Base-by-base conservation (phyloP, 2,329 filamentous ascomycete genomes). In the Didymella arachidicola region DNA sequence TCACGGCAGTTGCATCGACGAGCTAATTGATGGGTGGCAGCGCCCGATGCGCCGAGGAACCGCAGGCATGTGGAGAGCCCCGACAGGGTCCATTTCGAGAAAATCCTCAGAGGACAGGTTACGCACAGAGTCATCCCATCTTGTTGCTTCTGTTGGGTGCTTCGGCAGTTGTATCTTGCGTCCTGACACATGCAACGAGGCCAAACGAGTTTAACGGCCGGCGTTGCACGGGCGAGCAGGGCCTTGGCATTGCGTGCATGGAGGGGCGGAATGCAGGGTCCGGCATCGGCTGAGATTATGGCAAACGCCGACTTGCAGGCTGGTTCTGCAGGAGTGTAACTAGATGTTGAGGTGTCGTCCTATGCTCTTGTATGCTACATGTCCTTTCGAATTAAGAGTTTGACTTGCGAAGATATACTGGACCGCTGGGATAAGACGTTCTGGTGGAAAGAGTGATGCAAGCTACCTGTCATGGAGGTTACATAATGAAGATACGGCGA, bases 1-100 rank as follows among this genome's bases (percentile, higher is more conserved):
- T 58, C 69, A 66, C 73, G 73, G 72, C 73, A 76, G 73, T 76
- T 76, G 70, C 61, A 61, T 45, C 44, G 32, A 49, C 36, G 45
- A 48, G 38, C 56, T 58, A 53, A 58, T 49, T 29, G 26, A 36
- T 29, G 36, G 25, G 39, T 49, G 16, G 43, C 34, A 41, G 30
- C 6, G 36, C 41, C 55, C 55, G 55, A 48, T 44, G 38, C 43
- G 27, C 55, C 48, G 43, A 39, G 36, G 49, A 44, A 48, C 22
- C 36, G 46, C 48, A 48, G 38, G 49, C 55, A 52, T 53, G 49
- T 51, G 49, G 55, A 53, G 49, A 48, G 43, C 8, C 22, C 22
- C 22, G 55, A 19, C 48, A 44, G 55, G 48, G 48, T 48, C 43
- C 16, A 18, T 16, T 26, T 34, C 32, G 14, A 43, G 41, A 27